Evolutionary conservation across 352 stramenopile species (phyloP).

Genomic region (Phytophthora quininea): DNA sequence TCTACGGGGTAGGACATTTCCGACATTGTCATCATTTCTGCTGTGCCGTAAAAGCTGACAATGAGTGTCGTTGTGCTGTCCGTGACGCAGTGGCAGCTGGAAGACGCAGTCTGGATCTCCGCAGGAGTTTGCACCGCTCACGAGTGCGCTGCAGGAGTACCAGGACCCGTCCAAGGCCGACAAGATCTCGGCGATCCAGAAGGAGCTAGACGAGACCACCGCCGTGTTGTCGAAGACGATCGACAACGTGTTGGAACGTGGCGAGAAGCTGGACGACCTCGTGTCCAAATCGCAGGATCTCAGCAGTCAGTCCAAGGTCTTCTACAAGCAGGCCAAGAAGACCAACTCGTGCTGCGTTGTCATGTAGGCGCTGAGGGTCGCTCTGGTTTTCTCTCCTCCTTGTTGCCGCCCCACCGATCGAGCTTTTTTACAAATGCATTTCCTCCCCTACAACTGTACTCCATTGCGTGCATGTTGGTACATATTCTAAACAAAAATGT

Average conservation of each 20-base stretch:
- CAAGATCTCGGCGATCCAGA: slow-evolving; percentile 99
- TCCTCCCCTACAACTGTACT: slow-evolving; percentile 26
- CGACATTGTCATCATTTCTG: neutral
- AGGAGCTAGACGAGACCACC: slow-evolving; percentile 99
- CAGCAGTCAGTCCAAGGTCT: slow-evolving; percentile 99
- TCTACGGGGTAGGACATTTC: slow-evolving; percentile 46
- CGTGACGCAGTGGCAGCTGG: slow-evolving; percentile 52
- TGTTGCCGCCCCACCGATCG: slow-evolving; percentile 16
- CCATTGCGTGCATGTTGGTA: slow-evolving; percentile 45
- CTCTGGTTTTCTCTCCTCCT: slow-evolving; percentile 19
- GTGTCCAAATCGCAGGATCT: slow-evolving; percentile 99
- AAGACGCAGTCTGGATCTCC: slow-evolving; percentile 69
- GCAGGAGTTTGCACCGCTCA: slow-evolving; percentile 89
- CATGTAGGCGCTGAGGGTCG: slow-evolving; percentile 63
- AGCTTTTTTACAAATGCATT: slow-evolving; percentile 30
- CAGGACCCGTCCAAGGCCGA: slow-evolving; percentile 98
- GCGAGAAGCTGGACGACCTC: slow-evolving; percentile 98
- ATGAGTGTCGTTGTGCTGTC: slow-evolving; percentile 37
- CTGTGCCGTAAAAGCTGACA: neutral
- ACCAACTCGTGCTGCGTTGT: slow-evolving; percentile 99
- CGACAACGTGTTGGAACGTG: slow-evolving; percentile 98
- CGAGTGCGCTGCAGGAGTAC: slow-evolving; percentile 96
- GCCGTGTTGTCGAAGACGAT: slow-evolving; percentile 99
- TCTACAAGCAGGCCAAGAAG: slow-evolving; percentile 99
- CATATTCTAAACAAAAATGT: slow-evolving; percentile 44